Percentiles rank a stretch among this genome's conserved stretches.
phyloP scores from a whole-genome alignment of 768 basidiomycete genomes.

The Epithele typhae region DNA sequence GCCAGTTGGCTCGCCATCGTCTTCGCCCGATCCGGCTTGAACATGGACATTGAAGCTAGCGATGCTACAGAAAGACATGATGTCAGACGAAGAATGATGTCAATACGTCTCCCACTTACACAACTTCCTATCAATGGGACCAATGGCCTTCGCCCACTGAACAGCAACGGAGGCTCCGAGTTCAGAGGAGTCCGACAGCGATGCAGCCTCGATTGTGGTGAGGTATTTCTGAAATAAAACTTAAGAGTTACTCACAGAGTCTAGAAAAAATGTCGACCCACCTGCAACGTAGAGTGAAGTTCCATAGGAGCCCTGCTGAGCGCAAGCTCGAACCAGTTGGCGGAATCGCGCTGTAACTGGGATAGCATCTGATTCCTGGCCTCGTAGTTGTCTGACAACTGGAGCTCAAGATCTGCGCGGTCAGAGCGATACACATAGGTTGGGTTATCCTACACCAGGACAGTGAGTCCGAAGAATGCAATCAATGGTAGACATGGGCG shows the following conservation, averaged over 20 bases:
- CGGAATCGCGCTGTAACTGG: slow-evolving; percentile 69
- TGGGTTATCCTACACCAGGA: slow-evolving; percentile 71
- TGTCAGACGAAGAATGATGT: background rate
- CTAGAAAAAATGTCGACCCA: slow-evolving; percentile 31
- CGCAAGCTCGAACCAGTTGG: slow-evolving; percentile 82
- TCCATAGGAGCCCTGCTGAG: slow-evolving; percentile 88
- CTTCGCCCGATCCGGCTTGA: slow-evolving; percentile 80
- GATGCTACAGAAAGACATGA: slow-evolving; percentile 37
- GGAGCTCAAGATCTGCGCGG: slow-evolving; percentile 65
- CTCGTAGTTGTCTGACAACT: slow-evolving; percentile 82
- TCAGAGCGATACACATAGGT: slow-evolving; percentile 79
- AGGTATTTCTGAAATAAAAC: slow-evolving; percentile 74
- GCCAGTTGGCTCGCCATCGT: slow-evolving; percentile 81
- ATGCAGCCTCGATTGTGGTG: slow-evolving; percentile 62
- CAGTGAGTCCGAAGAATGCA: background rate
- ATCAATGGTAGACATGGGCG: too few relatives aligned
- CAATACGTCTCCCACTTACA: slow-evolving; percentile 59
- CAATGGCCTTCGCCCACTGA: slow-evolving; percentile 77
- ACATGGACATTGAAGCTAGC: slow-evolving; percentile 48
- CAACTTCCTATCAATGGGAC: slow-evolving; percentile 69
- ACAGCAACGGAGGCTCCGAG: slow-evolving; percentile 89
- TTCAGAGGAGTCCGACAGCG: slow-evolving; percentile 75
- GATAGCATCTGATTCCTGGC: slow-evolving; percentile 81
- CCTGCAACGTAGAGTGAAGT: slow-evolving; percentile 89
- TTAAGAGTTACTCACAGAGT: background rate